Evolutionary conservation across 441 rosid species (phyloP).

Genomic region (Croton laevigatus): DNA sequence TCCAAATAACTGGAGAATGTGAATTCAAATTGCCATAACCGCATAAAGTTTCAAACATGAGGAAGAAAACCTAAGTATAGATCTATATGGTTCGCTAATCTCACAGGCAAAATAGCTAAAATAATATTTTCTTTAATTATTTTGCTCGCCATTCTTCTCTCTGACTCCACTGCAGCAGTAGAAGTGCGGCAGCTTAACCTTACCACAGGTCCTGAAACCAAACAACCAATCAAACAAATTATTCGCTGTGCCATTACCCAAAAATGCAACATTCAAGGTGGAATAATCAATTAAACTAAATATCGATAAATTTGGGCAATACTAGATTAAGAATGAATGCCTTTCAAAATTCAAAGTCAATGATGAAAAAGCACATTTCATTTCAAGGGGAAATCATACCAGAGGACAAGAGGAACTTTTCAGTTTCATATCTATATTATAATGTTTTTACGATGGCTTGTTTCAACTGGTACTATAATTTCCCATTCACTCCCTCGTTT

Average conservation of each 20-base stretch:
- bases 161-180: constrained; percentile 84
- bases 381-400: neutral
- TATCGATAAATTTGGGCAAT: neutral
- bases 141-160: constrained; percentile 33
- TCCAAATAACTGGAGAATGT: constrained; percentile 2
- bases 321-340: neutral
- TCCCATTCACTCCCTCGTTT: neutral
- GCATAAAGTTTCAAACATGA: neutral
- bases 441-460: neutral
- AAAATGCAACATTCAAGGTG: neutral
- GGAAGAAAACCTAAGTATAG: constrained; percentile 3
- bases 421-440: neutral
- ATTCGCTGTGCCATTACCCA: neutral
- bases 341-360: constrained; percentile 1
- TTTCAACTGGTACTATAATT: neutral
- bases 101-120: neutral
- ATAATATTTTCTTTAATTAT: constrained; percentile 10
- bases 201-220: constrained; percentile 67
- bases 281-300: neutral
- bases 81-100: neutral
- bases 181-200: constrained; percentile 83
- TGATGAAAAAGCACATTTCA: neutral
- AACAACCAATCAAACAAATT: neutral
- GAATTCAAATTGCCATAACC: neutral
- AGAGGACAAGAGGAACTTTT: neutral